These are phyloP conservation scores for Solanum pinnatisectum DNA, from an alignment of 257 asterid species.

Conservation along the genomic window DNA sequence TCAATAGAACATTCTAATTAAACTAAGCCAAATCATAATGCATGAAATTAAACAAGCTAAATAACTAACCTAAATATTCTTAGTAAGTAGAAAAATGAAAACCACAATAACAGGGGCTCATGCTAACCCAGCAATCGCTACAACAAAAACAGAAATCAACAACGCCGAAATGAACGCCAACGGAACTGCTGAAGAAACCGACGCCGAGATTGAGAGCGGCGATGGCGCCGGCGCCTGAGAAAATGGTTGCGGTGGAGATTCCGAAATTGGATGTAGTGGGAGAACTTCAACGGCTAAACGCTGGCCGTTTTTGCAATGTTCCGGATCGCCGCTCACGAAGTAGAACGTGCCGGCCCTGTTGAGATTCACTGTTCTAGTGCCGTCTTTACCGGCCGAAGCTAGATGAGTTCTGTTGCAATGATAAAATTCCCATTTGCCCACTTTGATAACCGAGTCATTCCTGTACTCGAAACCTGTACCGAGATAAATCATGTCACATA, in stretches of 20 bases:
- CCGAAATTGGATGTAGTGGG: conserved; percentile 11
- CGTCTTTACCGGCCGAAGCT: conserved; percentile 32
- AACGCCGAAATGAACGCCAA: neutral
- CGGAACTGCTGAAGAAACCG: neutral
- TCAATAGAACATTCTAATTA: neutral
- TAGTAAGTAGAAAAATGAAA: neutral
- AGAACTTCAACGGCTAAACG: conserved; percentile 41
- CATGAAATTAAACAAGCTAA: neutral
- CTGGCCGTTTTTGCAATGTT: conserved; percentile 55
- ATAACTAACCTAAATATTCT: neutral
- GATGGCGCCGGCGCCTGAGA: conserved; percentile 21
- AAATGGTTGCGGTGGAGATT: neutral
- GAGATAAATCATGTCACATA: neutral
- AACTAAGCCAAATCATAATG: neutral
- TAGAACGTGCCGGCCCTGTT: conserved; percentile 35
- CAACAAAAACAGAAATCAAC: neutral
- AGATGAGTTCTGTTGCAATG: conserved; percentile 63
- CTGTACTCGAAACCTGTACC: conserved; percentile 54
- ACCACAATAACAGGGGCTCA: neutral
- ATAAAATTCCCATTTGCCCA: conserved; percentile 63
- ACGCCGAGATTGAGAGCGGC: conserved; percentile 11
- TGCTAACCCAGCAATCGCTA: neutral
- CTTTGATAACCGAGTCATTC: conserved; percentile 54
- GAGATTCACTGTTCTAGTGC: conserved; percentile 39
- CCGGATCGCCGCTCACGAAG: conserved; percentile 44